Conservation (phyloP, 2,329 filamentous ascomycete species). For the Penicillium janthinellum region DNA sequence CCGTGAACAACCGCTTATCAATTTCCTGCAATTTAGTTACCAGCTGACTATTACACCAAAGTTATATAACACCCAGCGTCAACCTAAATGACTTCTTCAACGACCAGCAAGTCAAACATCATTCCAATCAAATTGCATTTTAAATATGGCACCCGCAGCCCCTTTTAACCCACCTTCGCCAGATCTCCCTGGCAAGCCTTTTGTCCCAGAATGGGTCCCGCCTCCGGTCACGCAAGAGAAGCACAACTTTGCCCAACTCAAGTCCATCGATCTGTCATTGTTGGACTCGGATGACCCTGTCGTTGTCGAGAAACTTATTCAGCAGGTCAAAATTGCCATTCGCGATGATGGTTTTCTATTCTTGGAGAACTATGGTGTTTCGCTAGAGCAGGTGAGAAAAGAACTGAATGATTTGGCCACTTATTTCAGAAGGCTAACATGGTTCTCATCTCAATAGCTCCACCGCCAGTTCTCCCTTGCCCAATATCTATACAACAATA, state of each 20-base stretch:
- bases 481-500: constrained; percentile 55
- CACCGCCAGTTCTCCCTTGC: constrained; percentile 55
- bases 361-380: constrained; percentile 55
- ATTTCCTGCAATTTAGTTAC: neutral
- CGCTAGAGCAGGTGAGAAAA: constrained; percentile 43
- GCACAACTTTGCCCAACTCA: constrained; percentile 48
- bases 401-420: too few relatives aligned
- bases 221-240: constrained; percentile 50
- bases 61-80: neutral
- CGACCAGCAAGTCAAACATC: neutral
- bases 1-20: neutral
- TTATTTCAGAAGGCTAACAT: neutral
- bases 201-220: constrained; percentile 48
- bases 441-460: constrained; percentile 27
- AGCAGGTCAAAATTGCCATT: constrained; percentile 48
- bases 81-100: neutral
- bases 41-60: neutral
- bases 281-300: constrained; percentile 47
- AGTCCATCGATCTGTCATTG: constrained; percentile 48
- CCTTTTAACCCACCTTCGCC: constrained; percentile 47
- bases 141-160: constrained; percentile 32
- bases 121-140: neutral
- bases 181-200: constrained; percentile 44
- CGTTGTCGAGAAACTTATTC: constrained; percentile 48
- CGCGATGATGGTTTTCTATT: constrained; percentile 51